Conservation (phyloP, 1,284 basidiomycete genomes). For the Cerioporus squamosus region DNA sequence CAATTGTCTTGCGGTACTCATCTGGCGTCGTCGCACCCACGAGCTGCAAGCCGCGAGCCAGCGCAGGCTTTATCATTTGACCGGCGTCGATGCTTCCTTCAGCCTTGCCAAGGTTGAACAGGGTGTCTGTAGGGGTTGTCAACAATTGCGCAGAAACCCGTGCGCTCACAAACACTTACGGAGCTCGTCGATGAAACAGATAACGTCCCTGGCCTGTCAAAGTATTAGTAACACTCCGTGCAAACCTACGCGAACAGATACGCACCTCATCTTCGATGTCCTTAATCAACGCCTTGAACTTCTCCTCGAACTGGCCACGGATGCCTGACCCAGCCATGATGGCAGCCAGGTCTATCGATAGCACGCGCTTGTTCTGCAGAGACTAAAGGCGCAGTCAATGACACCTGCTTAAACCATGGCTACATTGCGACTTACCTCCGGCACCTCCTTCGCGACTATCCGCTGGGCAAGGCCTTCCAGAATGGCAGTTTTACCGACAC, state of each 20-base stretch:
- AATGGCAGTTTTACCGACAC: slow-evolving; percentile 93
- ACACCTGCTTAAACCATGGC: too few relatives aligned
- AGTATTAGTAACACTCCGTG: slow-evolving; percentile 2
- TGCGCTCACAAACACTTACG: slow-evolving; percentile 52
- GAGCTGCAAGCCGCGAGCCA: slow-evolving; percentile 84
- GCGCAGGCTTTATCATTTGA: slow-evolving; percentile 89
- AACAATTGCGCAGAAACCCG: background rate
- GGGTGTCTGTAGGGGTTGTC: slow-evolving; percentile 51
- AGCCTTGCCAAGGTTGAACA: slow-evolving; percentile 88
- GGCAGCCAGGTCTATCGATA: slow-evolving; percentile 81
- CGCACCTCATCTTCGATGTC: slow-evolving; percentile 86
- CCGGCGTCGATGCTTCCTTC: slow-evolving; percentile 93
- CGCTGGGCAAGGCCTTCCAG: slow-evolving; percentile 89
- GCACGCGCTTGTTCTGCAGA: slow-evolving; percentile 80
- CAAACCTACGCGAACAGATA: background rate
- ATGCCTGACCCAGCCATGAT: slow-evolving; percentile 89
- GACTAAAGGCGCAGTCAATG: slow-evolving; percentile 49
- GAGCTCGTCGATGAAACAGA: slow-evolving; percentile 93
- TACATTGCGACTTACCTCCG: slow-evolving; percentile 61
- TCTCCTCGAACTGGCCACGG: slow-evolving; percentile 91
- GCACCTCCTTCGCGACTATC: slow-evolving; percentile 90
- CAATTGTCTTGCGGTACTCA: slow-evolving; percentile 91
- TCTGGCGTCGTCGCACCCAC: slow-evolving; percentile 90
- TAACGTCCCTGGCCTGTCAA: slow-evolving; percentile 65
- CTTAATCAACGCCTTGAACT: slow-evolving; percentile 84